Evolutionary conservation across 176 grass and related monocot species (phyloP).

Genomic region (Pontederia crassipes): DNA sequence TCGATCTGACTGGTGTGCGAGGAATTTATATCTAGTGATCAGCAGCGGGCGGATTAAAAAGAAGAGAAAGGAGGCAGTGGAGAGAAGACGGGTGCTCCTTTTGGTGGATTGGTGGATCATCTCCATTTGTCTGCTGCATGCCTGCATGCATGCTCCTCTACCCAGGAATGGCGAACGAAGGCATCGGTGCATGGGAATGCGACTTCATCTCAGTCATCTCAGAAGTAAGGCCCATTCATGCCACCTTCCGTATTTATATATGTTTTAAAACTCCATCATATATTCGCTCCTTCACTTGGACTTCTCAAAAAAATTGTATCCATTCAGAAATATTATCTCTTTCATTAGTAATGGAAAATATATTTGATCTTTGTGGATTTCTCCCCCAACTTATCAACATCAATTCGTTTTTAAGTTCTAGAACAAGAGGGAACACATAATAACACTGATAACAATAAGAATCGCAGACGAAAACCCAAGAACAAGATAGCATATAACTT

Average conservation of each 20-base stretch:
- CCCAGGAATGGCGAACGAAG: constrained; percentile 3
- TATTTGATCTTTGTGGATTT: too few species aligned
- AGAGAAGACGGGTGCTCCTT: background rate
- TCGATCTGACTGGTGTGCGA: too few species aligned
- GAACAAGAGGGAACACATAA: too few species aligned
- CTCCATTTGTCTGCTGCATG: constrained; percentile 11
- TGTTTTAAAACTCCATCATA: background rate
- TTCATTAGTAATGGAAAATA: too few species aligned
- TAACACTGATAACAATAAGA: too few species aligned
- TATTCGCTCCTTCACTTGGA: background rate
- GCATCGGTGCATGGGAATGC: constrained; percentile 5
- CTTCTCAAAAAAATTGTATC: too few species aligned
- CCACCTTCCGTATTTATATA: background rate
- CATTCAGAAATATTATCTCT: too few species aligned
- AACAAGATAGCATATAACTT: too few species aligned
- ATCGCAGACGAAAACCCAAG: too few species aligned
- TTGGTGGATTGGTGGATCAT: constrained; percentile 12
- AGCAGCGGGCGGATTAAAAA: background rate
- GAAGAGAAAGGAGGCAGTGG: background rate
- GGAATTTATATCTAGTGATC: background rate
- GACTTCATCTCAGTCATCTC: background rate
- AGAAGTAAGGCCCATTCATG: constrained; percentile 1
- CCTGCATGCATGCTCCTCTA: background rate
- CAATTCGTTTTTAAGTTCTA: too few species aligned
- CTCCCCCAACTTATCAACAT: too few species aligned